phyloP scores from a whole-genome alignment of 371 early-diverging fungal genomes.

The Lichtheimia corymbifera region DNA sequence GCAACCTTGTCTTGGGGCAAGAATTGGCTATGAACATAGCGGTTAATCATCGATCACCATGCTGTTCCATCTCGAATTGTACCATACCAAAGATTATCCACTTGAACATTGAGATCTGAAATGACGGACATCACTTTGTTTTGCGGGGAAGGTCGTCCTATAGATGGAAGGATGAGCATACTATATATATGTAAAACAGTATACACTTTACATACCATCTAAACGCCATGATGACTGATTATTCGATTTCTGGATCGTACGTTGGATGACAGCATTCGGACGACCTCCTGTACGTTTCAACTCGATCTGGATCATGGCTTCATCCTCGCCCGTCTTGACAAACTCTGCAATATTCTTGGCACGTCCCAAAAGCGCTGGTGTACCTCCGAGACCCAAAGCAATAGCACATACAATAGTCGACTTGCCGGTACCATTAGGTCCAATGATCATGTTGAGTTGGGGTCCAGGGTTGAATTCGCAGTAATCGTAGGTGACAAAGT shows the following conservation, averaged over 20 bases:
- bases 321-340: slow-evolving; percentile 86
- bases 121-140: slow-evolving; percentile 66
- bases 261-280: slow-evolving; percentile 63
- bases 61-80: not conserved
- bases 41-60: not conserved
- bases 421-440: slow-evolving; percentile 99
- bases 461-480: slow-evolving; percentile 89
- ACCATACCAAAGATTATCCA: slow-evolving; percentile 93
- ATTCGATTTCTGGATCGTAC: slow-evolving; percentile 66
- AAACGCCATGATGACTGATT: slow-evolving; percentile 80
- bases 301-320: slow-evolving; percentile 80
- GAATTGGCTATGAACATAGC: slow-evolving; percentile 73
- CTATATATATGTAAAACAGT: not conserved
- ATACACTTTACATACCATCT: slow-evolving; percentile 58
- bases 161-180: not conserved
- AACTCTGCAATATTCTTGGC: slow-evolving; percentile 89
- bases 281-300: slow-evolving; percentile 52
- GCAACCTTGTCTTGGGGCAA: slow-evolving; percentile 94
- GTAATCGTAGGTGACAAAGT: slow-evolving; percentile 93
- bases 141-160: slow-evolving; percentile 61
- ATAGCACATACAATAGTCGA: slow-evolving; percentile 97
- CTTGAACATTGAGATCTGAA: slow-evolving; percentile 77
- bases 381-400: slow-evolving; percentile 93
- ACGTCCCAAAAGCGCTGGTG: slow-evolving; percentile 81
- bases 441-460: slow-evolving; percentile 96